Evolutionary conservation across 2,329 filamentous ascomycete genomes (phyloP).

Genomic region (Rhynchosporium agropyri): DNA sequence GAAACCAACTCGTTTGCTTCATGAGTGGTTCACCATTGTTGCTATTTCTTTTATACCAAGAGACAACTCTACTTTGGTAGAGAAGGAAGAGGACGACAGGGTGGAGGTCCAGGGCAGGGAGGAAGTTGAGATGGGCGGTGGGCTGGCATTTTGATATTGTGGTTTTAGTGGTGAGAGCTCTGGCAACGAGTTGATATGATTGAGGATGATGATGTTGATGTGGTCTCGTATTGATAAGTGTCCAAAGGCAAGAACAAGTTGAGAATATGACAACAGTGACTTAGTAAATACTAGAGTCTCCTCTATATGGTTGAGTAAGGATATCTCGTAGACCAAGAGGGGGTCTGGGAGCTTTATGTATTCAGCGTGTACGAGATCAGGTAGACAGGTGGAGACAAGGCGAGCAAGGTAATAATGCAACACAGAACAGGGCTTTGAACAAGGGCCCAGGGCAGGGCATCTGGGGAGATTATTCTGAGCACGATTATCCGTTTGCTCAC

Average conservation of each 20-base stretch:
- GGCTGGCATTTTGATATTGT: conserved; percentile 52
- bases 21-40: background rate
- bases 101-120: conserved; percentile 68
- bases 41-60: background rate
- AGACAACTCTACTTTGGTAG: conserved; percentile 56
- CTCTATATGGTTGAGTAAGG: conserved; percentile 22
- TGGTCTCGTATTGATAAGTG: conserved; percentile 9
- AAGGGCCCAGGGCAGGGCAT: conserved; percentile 22
- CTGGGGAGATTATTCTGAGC: conserved; percentile 38
- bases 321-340: conserved; percentile 22
- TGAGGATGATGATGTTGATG: conserved; percentile 19
- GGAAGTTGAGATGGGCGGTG: conserved; percentile 64
- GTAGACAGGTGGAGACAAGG: background rate
- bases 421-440: background rate
- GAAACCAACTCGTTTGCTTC: conserved; percentile 4
- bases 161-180: conserved; percentile 5
- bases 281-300: conserved; percentile 18
- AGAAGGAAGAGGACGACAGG: conserved; percentile 65
- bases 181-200: conserved; percentile 3
- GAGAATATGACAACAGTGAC: conserved; percentile 14
- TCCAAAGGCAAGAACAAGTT: conserved; percentile 22
- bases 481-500: background rate
- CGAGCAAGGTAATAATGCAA: background rate
- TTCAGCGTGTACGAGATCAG: conserved; percentile 4
- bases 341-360: conserved; percentile 38